Conservation (phyloP, 148 eudicot species). For the Pouteria glomerata region DNA sequence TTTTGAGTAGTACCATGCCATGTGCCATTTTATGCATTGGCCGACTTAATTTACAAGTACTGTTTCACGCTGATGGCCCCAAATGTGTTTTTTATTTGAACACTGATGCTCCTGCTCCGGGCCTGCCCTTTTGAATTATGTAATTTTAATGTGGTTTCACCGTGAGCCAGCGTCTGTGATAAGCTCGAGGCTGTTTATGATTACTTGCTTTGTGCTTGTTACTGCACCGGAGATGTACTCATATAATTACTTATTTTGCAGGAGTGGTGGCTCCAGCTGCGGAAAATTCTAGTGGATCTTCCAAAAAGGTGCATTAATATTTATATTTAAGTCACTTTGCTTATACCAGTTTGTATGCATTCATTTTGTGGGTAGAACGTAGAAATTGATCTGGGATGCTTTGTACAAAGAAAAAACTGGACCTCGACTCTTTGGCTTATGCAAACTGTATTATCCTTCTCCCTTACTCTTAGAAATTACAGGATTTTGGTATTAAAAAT, state of each 20-base stretch:
- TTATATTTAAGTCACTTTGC: too few species aligned
- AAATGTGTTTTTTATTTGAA: background rate
- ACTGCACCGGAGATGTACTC: background rate
- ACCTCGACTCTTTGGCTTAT: background rate
- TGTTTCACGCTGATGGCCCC: background rate
- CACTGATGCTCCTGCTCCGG: too few species aligned
- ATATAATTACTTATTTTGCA: slow-evolving; percentile 1
- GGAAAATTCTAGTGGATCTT: slow-evolving; percentile 44
- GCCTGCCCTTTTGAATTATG: background rate
- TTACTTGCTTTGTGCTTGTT: background rate
- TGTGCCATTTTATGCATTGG: background rate
- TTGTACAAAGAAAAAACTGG: background rate
- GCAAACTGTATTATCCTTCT: background rate
- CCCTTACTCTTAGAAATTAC: background rate
- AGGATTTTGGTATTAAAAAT: background rate
- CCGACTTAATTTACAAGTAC: background rate
- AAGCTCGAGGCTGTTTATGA: background rate
- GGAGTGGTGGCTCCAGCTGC: slow-evolving; percentile 35
- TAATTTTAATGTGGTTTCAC: background rate
- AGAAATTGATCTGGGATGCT: background rate
- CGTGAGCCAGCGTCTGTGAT: background rate
- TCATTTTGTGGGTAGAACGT: background rate
- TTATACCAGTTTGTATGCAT: too few species aligned
- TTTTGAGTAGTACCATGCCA: background rate
- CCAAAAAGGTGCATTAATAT: slow-evolving; percentile 48